A percentile compares a stretch with the other conserved stretches of the same genome.
These are phyloP conservation scores for Solanum piurae DNA, from an alignment of 257 asterid genomes.

Conservation along the genomic window DNA sequence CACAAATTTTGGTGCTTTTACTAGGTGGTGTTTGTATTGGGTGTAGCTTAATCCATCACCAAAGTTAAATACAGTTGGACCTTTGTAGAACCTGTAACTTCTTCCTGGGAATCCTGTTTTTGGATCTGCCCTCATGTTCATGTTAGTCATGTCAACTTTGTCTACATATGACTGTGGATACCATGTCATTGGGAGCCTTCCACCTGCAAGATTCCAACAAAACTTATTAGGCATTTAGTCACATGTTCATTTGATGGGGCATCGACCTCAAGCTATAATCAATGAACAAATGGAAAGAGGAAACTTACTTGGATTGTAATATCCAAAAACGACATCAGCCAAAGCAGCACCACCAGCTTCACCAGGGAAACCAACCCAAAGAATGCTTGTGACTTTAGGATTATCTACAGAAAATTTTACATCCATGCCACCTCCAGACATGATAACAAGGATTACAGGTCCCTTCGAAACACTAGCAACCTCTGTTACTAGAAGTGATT, in stretches of 20 bases:
- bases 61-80: constrained; percentile 47
- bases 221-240: background rate
- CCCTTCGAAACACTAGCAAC: constrained; percentile 66
- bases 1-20: constrained; percentile 33
- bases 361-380: constrained; percentile 95
- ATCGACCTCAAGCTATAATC: background rate
- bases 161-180: constrained; percentile 62
- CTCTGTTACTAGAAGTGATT: constrained; percentile 35
- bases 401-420: constrained; percentile 61
- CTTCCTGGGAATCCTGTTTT: constrained; percentile 64
- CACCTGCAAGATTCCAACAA: constrained; percentile 23
- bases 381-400: constrained; percentile 58
- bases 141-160: constrained; percentile 58
- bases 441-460: constrained; percentile 77
- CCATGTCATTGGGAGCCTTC: constrained; percentile 94
- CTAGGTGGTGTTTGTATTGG: constrained; percentile 24
- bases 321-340: constrained; percentile 63
- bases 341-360: constrained; percentile 91
- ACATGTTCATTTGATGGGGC: background rate
- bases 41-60: constrained; percentile 71
- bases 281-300: background rate
- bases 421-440: constrained; percentile 92
- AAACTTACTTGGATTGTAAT: constrained; percentile 59
- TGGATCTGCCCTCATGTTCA: constrained; percentile 79
- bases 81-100: constrained; percentile 70